phyloP scores from a whole-genome alignment of 2,329 filamentous ascomycete species.

The Aspergillus ochraceus region DNA sequence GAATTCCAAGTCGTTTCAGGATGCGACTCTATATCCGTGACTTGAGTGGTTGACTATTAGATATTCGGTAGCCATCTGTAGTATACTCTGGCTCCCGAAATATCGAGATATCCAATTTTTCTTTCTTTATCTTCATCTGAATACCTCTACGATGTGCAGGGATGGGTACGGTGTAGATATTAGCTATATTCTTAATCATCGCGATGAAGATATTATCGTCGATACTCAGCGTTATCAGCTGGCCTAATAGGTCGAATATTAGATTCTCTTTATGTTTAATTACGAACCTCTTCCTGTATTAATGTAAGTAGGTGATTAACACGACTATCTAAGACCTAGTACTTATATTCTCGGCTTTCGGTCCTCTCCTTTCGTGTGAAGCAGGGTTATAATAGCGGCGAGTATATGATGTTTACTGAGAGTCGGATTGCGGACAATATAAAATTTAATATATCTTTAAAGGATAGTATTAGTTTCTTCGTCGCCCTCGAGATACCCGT shows the following conservation, averaged over 20 bases:
- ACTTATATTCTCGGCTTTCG: constrained; percentile 21
- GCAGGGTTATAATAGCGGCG: constrained; percentile 16
- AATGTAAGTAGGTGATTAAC: constrained; percentile 5
- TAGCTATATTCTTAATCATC: constrained; percentile 8
- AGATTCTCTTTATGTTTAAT: constrained; percentile 18
- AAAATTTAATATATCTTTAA: constrained; percentile 21
- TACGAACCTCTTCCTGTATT: constrained; percentile 21
- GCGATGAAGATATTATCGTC: constrained; percentile 17
- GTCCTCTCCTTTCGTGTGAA: constrained; percentile 23
- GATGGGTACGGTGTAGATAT: constrained; percentile 18
- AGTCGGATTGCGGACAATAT: constrained; percentile 17
- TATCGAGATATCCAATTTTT: constrained; percentile 16
- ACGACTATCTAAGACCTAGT: background rate
- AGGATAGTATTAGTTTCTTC: constrained; percentile 19
- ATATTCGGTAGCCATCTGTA: constrained; percentile 16
- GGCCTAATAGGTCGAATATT: constrained; percentile 17
- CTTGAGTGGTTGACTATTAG: constrained; percentile 11
- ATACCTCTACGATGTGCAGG: constrained; percentile 13
- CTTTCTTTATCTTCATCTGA: constrained; percentile 19
- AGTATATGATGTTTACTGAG: constrained; percentile 13
- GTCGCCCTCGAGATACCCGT: constrained; percentile 19
- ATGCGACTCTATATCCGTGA: constrained; percentile 12
- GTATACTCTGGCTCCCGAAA: constrained; percentile 16
- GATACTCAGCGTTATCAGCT: constrained; percentile 16
- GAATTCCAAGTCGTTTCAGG: constrained; percentile 14